Evolutionary conservation across 2,329 filamentous ascomycete species (phyloP), one percentile per base, ranked within the genome.

Genomic region (Daldinia sp.): DNA sequence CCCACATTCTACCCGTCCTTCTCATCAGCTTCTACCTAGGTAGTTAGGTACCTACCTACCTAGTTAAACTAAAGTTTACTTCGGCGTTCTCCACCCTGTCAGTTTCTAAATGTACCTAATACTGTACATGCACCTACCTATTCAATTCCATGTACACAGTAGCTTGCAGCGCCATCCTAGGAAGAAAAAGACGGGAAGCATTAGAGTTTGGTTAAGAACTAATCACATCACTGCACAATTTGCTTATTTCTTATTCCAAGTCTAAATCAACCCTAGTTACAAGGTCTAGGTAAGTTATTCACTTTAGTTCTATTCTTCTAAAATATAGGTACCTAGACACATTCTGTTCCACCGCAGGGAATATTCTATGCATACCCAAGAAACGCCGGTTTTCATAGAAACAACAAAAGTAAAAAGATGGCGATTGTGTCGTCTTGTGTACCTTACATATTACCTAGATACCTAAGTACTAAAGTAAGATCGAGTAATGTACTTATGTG

Each of bases 11-110:
- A 41, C 39, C 39, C 39, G 37, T 41, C 13, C n/a, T n/a, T n/a
- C n/a, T n/a, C n/a, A n/a, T n/a, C n/a, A n/a, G n/a, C n/a, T n/a
- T n/a, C n/a, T n/a, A n/a, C n/a, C n/a, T n/a, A 30, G 28, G 28
- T 33, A 33, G 30, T 33, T 35, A 23, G 30, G 26, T 46, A 20
- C 15, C 35, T 26, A 6, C 42, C 42, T 28, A 48, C 12, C 12
- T 23, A 23, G 20, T 23, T 23, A 23, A 23, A 23, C 20, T 23
- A 50, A 50, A 33, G 26, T 50, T 50, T 28, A 50, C 26, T 35
- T 58, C 6, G 48, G 39, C n/a, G 41, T 50, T 18, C 26, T 33
- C 46, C 46, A 50, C 46, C 46, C 23, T 48, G 23, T 48, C 13
- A 28, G 15, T 12, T 23, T 7, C 9, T 18, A 42, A 42, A 7